Conservation (phyloP, 2,329 filamentous ascomycete species). For the Calonectria leucothoes region DNA sequence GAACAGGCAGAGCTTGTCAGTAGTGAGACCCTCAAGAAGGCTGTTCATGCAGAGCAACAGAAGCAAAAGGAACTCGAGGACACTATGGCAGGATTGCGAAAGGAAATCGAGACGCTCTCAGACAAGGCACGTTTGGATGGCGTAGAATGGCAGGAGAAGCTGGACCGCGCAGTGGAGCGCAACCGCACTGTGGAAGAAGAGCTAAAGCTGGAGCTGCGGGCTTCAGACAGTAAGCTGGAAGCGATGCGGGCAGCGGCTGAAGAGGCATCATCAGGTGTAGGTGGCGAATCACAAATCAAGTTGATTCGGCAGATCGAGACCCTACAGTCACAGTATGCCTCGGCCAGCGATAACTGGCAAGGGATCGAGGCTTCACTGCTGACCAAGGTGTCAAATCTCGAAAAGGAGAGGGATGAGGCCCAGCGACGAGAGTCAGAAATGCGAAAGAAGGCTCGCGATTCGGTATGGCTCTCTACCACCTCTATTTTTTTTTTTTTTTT, state of each 20-base stretch:
- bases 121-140: constrained; percentile 78
- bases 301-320: constrained; percentile 94
- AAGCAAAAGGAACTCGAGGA: constrained; percentile 67
- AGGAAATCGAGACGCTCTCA: constrained; percentile 81
- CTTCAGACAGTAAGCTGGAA: constrained; percentile 91
- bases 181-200: constrained; percentile 78
- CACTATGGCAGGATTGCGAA: constrained; percentile 71
- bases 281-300: constrained; percentile 88
- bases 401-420: constrained; percentile 92
- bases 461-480: constrained; percentile 64
- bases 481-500: not conserved
- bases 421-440: constrained; percentile 86
- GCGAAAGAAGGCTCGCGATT: constrained; percentile 88
- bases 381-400: constrained; percentile 79
- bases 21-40: constrained; percentile 73
- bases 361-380: constrained; percentile 90
- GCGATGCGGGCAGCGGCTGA: constrained; percentile 86
- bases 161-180: constrained; percentile 78
- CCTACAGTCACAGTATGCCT: constrained; percentile 92
- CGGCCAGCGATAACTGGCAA: constrained; percentile 97
- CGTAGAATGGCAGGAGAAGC: constrained; percentile 78
- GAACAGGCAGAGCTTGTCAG: constrained; percentile 74
- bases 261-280: constrained; percentile 85
- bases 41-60: constrained; percentile 74
- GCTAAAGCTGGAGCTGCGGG: constrained; percentile 79